These are phyloP conservation scores for Alternaria incomplexa DNA, from an alignment of 2,329 filamentous ascomycete species.

Conservation along the genomic window DNA sequence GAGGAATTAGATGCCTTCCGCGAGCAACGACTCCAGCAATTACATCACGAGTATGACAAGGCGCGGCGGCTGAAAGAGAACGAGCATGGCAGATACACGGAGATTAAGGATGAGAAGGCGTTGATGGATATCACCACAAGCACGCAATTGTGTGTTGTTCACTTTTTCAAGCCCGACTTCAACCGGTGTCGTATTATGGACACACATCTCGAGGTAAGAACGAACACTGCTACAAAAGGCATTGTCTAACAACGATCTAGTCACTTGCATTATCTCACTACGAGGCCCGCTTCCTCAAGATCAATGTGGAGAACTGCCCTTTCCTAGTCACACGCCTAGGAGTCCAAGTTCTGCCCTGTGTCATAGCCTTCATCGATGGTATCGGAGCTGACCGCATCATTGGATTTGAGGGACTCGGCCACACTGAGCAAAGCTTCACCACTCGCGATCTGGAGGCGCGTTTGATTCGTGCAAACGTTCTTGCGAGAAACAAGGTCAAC, in stretches of 20 bases:
- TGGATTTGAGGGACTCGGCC: slow-evolving; percentile 64
- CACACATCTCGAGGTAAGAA: slow-evolving; percentile 57
- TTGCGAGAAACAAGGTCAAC: slow-evolving; percentile 59
- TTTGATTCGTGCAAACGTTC: slow-evolving; percentile 58
- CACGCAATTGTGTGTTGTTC: slow-evolving; percentile 63
- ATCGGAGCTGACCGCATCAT: slow-evolving; percentile 62
- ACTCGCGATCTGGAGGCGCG: slow-evolving; percentile 61
- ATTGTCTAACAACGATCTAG: slow-evolving; percentile 28
- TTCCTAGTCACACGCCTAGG: slow-evolving; percentile 65
- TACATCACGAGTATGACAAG: slow-evolving; percentile 62
- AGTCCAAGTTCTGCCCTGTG: slow-evolving; percentile 64
- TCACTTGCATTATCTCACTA: slow-evolving; percentile 62
- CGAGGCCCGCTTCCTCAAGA: slow-evolving; percentile 63
- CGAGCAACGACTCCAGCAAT: slow-evolving; percentile 63
- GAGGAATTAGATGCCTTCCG: slow-evolving; percentile 61
- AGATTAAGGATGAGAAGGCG: slow-evolving; percentile 64
- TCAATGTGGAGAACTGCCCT: slow-evolving; percentile 66
- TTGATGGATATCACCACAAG: slow-evolving; percentile 67
- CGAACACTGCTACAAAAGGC: neutral
- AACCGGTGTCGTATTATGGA: slow-evolving; percentile 68
- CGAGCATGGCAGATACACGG: slow-evolving; percentile 60
- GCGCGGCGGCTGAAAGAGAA: slow-evolving; percentile 59
- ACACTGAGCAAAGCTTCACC: slow-evolving; percentile 60
- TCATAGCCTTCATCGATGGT: slow-evolving; percentile 64
- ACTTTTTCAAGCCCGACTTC: slow-evolving; percentile 71